Evolutionary conservation across 2,329 filamentous ascomycete species (phyloP), one percentile per base, ranked within the genome.

Genomic region (Monosporascus sp.): DNA sequence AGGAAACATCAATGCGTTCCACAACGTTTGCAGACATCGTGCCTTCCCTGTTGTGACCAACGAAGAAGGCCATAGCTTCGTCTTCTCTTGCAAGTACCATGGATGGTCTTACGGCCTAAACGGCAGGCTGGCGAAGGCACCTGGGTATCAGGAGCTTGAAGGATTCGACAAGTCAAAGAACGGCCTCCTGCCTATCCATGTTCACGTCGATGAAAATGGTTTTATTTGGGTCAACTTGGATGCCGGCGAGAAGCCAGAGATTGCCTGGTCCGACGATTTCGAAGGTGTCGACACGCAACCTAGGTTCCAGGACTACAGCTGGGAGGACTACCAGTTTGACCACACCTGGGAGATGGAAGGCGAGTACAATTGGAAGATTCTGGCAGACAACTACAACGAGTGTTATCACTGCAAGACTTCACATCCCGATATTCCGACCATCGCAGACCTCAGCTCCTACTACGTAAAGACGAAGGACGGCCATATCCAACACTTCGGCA

Each of bases 301-400:
- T 15, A 68, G 75, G 24, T 74, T 77, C 58, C 60, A 69, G 17
- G 59, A 70, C 47, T 78, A 76, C 66, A 69, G 78, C 60, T 79
- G 77, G 57, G 72, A 75, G 0, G 70, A 82, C 49, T 85, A 82
- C 63, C 62, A 68, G 17, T 84, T 82, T 57, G 80, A 83, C 58
- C 79, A 83, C 62, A 66, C 68, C 35, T 83, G 79, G 78, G 74
- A 81, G 58, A 77, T 81, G 74, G 75, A 80, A 48, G 76, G 76
- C 0, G 72, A 76, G 35, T 81, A 77, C 63, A 83, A 83, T 69
- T 84, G 81, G 81, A 84, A 84, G 69, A 76, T 79, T 24, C 65
- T 82, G 35, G 76, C 77, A 15, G 82, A 85, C 63, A 84, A 85
- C 70, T 86, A 83, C 72, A 86, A 86, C 63, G 82, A 83, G 63